Conservation (phyloP, 1,284 basidiomycete species). For the Peniophora sp. region DNA sequence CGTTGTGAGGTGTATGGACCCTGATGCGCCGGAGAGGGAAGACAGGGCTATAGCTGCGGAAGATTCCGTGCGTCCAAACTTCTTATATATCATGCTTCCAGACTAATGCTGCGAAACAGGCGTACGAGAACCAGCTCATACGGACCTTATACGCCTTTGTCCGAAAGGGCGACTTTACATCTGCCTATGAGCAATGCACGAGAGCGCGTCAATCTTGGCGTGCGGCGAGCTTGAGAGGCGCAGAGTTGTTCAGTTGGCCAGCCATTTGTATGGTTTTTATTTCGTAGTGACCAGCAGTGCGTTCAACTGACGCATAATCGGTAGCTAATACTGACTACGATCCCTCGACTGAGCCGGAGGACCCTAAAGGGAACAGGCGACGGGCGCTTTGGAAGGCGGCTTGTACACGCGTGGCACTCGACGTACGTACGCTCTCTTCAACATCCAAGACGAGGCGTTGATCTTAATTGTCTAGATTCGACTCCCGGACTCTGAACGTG, state of each 20-base stretch:
- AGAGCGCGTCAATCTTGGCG: constrained; percentile 84
- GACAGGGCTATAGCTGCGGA: constrained; percentile 55
- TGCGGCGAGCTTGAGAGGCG: constrained; percentile 79
- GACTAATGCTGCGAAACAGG: not conserved
- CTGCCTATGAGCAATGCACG: not conserved
- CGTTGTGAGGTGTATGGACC: constrained; percentile 53
- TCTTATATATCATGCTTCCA: not conserved
- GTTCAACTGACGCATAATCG: not conserved
- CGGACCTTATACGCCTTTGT: not conserved
- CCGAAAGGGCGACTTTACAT: not conserved
- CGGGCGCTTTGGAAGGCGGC: constrained; percentile 81
- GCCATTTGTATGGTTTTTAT: constrained; percentile 42
- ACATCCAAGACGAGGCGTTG: too few species aligned
- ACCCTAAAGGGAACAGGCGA: constrained; percentile 66
- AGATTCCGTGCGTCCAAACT: constrained; percentile 44
- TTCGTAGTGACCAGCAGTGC: not conserved
- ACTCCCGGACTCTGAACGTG: constrained; percentile 71
- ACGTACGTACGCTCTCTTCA: constrained; percentile 36
- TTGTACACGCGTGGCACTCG: constrained; percentile 73
- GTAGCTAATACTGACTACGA: constrained; percentile 24
- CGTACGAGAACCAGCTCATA: not conserved
- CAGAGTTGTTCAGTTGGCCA: constrained; percentile 68
- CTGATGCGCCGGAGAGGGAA: constrained; percentile 51
- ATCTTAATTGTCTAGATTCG: too few species aligned
- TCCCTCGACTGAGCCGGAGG: constrained; percentile 32